phyloP scores from a whole-genome alignment of 2,329 filamentous ascomycete species.

The Elsinoe perseae region DNA sequence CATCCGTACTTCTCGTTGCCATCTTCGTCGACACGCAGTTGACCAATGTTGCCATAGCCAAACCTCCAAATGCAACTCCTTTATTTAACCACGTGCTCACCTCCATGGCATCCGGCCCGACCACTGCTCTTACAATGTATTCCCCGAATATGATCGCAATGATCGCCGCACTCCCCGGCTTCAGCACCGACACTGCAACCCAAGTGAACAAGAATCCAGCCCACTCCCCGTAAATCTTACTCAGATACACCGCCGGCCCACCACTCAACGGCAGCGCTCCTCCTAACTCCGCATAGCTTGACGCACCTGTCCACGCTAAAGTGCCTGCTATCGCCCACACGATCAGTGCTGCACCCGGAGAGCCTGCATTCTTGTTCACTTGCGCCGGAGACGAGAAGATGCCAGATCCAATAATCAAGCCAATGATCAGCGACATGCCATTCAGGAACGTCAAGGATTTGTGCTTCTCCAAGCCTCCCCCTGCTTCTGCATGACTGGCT shows the following conservation, averaged over 20 bases:
- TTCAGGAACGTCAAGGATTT: constrained; percentile 95
- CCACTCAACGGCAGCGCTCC: constrained; percentile 94
- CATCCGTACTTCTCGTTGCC: constrained; percentile 77
- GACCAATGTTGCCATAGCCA: constrained; percentile 69
- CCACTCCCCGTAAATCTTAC: constrained; percentile 93
- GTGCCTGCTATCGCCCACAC: constrained; percentile 88
- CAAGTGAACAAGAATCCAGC: constrained; percentile 92
- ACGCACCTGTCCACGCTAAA: constrained; percentile 89
- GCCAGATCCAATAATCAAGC: constrained; percentile 89
- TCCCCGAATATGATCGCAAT: constrained; percentile 97
- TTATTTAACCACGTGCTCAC: constrained; percentile 87
- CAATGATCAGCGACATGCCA: constrained; percentile 81
- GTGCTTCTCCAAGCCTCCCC: constrained; percentile 66
- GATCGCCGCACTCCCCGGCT: constrained; percentile 88
- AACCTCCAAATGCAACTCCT: constrained; percentile 67
- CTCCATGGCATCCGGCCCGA: constrained; percentile 76
- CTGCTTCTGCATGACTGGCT: constrained; percentile 47
- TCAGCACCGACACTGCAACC: constrained; percentile 88
- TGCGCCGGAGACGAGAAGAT: constrained; percentile 94
- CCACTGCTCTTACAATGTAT: constrained; percentile 80
- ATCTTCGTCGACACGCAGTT: constrained; percentile 89
- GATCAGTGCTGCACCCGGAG: constrained; percentile 80
- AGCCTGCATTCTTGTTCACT: constrained; percentile 85
- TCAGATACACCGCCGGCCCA: constrained; percentile 84
- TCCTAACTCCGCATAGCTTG: constrained; percentile 90